Conservation (phyloP, 169 alveolate genomes). For the Plasmodium sp. region DNA sequence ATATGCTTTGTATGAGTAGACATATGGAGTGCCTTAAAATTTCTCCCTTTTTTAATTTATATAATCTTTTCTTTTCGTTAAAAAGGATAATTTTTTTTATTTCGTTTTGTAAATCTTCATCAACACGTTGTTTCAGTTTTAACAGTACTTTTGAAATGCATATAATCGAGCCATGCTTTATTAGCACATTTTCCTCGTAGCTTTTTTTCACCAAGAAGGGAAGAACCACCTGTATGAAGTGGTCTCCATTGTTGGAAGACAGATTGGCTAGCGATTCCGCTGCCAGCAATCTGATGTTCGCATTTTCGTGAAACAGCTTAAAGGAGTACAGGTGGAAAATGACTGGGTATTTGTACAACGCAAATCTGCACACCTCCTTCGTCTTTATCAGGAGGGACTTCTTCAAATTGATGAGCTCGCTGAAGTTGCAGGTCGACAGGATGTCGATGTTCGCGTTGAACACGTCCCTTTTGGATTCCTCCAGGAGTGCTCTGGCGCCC, state of each 20-base stretch:
- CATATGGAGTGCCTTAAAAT: constrained; percentile 65
- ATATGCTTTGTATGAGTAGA: constrained; percentile 59
- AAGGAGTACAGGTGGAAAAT: constrained; percentile 56
- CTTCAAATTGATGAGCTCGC: constrained; percentile 52
- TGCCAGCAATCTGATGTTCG: constrained; percentile 29
- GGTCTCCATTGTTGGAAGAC: background rate
- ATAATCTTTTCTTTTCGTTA: constrained; percentile 66
- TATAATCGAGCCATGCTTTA: constrained; percentile 62
- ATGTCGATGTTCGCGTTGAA: constrained; percentile 45
- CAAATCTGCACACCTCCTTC: constrained; percentile 32
- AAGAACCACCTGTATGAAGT: constrained; percentile 46
- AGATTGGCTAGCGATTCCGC: constrained; percentile 69
- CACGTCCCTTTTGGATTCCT: constrained; percentile 2
- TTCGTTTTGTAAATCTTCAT: constrained; percentile 70
- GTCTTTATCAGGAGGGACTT: constrained; percentile 52
- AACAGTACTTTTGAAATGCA: constrained; percentile 61
- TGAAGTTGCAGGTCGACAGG: constrained; percentile 56
- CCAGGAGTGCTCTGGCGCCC: background rate
- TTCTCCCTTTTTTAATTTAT: constrained; percentile 70
- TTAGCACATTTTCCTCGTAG: constrained; percentile 46
- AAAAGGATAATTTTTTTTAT: constrained; percentile 33
- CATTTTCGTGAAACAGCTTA: constrained; percentile 61
- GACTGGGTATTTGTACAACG: constrained; percentile 61
- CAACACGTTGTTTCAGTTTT: constrained; percentile 13
- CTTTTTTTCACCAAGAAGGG: constrained; percentile 73